Evolutionary conservation across 345 rosid species (phyloP), one percentile per base, ranked within the genome.

Genomic region (Fremontodendron californicum): DNA sequence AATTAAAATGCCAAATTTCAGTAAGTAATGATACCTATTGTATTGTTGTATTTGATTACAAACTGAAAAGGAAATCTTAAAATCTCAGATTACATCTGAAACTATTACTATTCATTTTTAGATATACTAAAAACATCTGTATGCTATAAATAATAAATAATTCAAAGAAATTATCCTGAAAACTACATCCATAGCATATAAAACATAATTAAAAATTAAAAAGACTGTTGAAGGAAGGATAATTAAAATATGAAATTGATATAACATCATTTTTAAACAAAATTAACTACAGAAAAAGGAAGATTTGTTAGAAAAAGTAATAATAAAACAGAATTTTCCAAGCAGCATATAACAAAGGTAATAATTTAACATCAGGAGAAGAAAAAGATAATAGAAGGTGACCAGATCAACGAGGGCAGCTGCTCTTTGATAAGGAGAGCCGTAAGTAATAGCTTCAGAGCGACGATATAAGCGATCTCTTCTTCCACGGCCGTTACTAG

Each of bases 341-440:
- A 70, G 71, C 45, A 23, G 58, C 6, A 21, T 3, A 0, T 2
- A 11, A 15, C 15, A 15, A 60, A 9, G 2, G 19, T 39, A 19
- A 39, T 1, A 13, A 15, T 15, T 5, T 1, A 18, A 8, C 4
- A 21, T 33, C 10, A 27, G 4, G 40, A 45, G 6, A 9, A 46
- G n/a, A 1, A 40, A 69, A 0, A 51, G 11, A 35, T 15, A 40
- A 68, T 6, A 27, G 2, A 46, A 33, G 75, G 67, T 69, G 27
- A 95, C 99, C 89, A 96, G 94, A 90, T 96, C 99, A 80, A 93
- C 98, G 62, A 96, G 93, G 5, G 99, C 98, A 63, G 99, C 99
- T n/a, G 98, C 99, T 76, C 87, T 90, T 84, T 96, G 96, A 75
- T 77, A 92, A 67, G 84, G 79, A 64, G 97, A 88, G 78, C 98